Conservation (phyloP, 768 basidiomycete genomes). For the Gloeophyllum trabeum region DNA sequence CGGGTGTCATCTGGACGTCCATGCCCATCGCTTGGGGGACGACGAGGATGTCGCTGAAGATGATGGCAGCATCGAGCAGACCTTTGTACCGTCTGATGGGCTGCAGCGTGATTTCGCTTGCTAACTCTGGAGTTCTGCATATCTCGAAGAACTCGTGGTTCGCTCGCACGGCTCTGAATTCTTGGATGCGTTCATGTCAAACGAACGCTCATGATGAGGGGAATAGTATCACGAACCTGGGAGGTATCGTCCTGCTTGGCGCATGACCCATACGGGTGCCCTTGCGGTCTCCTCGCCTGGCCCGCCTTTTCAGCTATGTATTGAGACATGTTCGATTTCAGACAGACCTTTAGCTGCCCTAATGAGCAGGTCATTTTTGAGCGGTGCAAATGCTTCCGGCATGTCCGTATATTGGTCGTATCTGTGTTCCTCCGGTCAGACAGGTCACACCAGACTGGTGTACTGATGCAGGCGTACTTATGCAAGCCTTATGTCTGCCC, state of each 20-base stretch:
- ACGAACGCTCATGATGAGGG: conserved; percentile 3
- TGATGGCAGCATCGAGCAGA: conserved; percentile 90
- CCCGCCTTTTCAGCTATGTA: too few species aligned
- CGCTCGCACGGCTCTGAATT: conserved; percentile 82
- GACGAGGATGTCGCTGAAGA: conserved; percentile 97
- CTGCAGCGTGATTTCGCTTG: conserved; percentile 84
- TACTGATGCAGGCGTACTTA: too few species aligned
- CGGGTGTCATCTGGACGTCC: conserved; percentile 90
- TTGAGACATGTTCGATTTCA: too few species aligned
- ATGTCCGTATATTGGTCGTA: too few species aligned
- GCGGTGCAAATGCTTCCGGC: conserved; percentile 45
- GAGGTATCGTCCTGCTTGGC: conserved; percentile 91
- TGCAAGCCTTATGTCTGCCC: too few species aligned
- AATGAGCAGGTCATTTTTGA: conserved; percentile 81
- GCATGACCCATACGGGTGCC: conserved; percentile 98
- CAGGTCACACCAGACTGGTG: too few species aligned
- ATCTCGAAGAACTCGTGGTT: conserved; percentile 91
- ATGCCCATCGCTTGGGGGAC: conserved; percentile 97
- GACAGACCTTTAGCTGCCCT: conserved; percentile 80
- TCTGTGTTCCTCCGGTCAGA: too few species aligned
- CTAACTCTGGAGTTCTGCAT: conserved; percentile 85
- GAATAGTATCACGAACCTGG: conserved; percentile 48
- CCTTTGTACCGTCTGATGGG: conserved; percentile 84
- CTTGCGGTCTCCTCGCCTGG: conserved; percentile 77
- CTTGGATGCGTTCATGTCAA: conserved; percentile 26